Evolutionary conservation across 2,329 filamentous ascomycete genomes (phyloP), one percentile per base, ranked within the genome.

Genomic region (Microcera coccophila): DNA sequence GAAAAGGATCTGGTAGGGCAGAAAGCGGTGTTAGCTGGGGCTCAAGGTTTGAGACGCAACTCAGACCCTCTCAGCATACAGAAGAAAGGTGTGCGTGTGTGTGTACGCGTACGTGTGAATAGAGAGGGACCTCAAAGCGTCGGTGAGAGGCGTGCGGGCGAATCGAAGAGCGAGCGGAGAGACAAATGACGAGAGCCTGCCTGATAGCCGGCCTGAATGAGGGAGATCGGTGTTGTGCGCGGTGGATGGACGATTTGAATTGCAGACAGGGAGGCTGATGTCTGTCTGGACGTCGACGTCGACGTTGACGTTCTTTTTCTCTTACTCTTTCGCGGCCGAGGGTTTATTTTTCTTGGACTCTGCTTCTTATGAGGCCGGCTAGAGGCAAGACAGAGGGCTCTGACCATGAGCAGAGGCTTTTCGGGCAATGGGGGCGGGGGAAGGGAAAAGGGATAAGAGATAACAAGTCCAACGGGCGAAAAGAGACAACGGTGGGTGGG

Each of bases 401-500:
- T 41, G 50, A 49, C 48, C 47, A 45, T 47, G 54, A 55, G 48
- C 51, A 49, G 42, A 54, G 48, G 48, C 55, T 55, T 54, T 50
- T 47, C n/a, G 37, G 41, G 36, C 16, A 17, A 35, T 11, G 33
- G 33, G 33, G 33, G 15, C 40, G 31, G 50, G 50, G 38, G 47
- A 39, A 42, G 33, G 42, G 44, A 42, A 44, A 41, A 24, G 56
- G 17, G 48, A 38, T 29, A 59, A 59, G 56, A 59, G 56, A 47
- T 36, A 59, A 59, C 54, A 53, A 35, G 36, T n/a, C n/a, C 16
- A 35, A 59, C 57, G 60, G 58, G 55, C 45, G 58, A 60, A 5
- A 32, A 59, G 59, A 61, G 58, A 57, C 44, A 59, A 60, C 57
- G 54, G 47, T 39, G 34, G 48, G 45, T 41, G 36, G 45, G 40